These are phyloP conservation scores for Piper betle DNA, from an alignment of 164 flowering plant species.

Conservation along the genomic window DNA sequence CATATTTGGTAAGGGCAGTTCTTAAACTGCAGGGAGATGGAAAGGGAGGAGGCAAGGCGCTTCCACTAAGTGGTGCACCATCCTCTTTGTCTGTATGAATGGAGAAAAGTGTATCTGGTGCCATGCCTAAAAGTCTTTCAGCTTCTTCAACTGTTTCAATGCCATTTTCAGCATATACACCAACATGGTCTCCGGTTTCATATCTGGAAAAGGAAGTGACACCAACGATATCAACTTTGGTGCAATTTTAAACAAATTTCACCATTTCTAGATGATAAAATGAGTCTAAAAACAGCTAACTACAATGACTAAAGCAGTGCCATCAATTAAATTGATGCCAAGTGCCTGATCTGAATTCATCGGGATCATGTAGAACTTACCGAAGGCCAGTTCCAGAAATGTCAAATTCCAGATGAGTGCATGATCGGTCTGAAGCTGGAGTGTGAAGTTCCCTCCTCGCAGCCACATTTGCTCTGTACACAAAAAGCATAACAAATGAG, in stretches of 20 bases:
- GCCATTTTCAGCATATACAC: constrained; percentile 73
- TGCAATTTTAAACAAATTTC: no score
- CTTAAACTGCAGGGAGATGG: constrained; percentile 79
- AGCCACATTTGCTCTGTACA: constrained; percentile 60
- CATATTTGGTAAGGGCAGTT: constrained; percentile 65
- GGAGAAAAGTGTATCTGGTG: constrained; percentile 66
- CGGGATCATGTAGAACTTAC: constrained; percentile 61
- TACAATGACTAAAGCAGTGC: constrained; percentile 55
- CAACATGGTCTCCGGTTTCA: constrained; percentile 98
- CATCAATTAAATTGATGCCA: no score
- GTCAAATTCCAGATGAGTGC: constrained; percentile 92
- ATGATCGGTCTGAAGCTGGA: constrained; percentile 82
- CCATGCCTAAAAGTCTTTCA: constrained; percentile 41
- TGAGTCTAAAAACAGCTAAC: constrained; percentile 59
- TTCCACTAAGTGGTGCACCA: constrained; percentile 70
- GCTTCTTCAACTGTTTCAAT: constrained; percentile 75
- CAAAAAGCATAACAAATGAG: background rate
- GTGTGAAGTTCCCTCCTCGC: constrained; percentile 81
- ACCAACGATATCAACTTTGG: no score
- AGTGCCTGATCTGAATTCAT: background rate
- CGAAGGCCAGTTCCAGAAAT: constrained; percentile 66
- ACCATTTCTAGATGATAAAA: constrained; percentile 6
- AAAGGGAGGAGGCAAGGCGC: constrained; percentile 81
- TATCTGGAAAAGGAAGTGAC: constrained; percentile 35
- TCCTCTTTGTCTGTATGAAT: constrained; percentile 79